phyloP scores from a whole-genome alignment of 495 filamentous ascomycete genomes.

The Trichoderma erinaceum region DNA sequence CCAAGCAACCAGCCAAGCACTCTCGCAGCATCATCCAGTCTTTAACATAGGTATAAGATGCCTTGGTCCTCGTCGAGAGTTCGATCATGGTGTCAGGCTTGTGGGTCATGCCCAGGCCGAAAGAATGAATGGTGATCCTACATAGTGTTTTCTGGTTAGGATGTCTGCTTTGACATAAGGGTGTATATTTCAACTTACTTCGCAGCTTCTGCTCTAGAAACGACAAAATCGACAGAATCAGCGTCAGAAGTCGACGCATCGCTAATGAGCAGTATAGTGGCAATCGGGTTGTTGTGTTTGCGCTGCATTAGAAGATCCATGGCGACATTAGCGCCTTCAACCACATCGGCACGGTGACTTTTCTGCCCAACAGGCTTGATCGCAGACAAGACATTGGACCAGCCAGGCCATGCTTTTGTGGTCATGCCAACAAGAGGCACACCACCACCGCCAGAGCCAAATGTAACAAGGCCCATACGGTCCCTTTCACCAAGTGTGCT shows the following conservation, averaged over 20 bases:
- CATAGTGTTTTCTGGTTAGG: slow-evolving; percentile 15
- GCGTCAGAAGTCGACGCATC: slow-evolving; percentile 96
- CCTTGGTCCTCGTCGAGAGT: slow-evolving; percentile 90
- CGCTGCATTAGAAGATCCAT: slow-evolving; percentile 99
- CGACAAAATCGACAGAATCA: slow-evolving; percentile 96
- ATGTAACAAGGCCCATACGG: slow-evolving; percentile 95
- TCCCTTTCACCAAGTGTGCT: slow-evolving; percentile 87
- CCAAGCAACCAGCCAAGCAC: slow-evolving; percentile 91
- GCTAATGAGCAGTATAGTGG: slow-evolving; percentile 95
- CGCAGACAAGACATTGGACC: slow-evolving; percentile 78
- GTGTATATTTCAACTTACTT: slow-evolving; percentile 57
- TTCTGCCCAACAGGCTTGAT: slow-evolving; percentile 95
- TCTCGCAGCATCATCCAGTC: slow-evolving; percentile 99
- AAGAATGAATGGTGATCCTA: slow-evolving; percentile 92
- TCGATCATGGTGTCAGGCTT: slow-evolving; percentile 99
- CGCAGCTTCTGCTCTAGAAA: slow-evolving; percentile 93
- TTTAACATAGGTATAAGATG: slow-evolving; percentile 95
- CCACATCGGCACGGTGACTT: slow-evolving; percentile 91
- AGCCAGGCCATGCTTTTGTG: slow-evolving; percentile 86
- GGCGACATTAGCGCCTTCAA: slow-evolving; percentile 95
- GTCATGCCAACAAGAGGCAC: slow-evolving; percentile 98
- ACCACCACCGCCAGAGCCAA: slow-evolving; percentile 89
- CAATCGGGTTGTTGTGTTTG: slow-evolving; percentile 92
- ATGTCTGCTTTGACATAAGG: background rate
- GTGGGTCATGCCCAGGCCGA: slow-evolving; percentile 92